A percentile compares a stretch with the other conserved stretches of the same genome.
phyloP scores from a whole-genome alignment of 768 basidiomycete genomes.

The Kwoniella bestiolae region DNA sequence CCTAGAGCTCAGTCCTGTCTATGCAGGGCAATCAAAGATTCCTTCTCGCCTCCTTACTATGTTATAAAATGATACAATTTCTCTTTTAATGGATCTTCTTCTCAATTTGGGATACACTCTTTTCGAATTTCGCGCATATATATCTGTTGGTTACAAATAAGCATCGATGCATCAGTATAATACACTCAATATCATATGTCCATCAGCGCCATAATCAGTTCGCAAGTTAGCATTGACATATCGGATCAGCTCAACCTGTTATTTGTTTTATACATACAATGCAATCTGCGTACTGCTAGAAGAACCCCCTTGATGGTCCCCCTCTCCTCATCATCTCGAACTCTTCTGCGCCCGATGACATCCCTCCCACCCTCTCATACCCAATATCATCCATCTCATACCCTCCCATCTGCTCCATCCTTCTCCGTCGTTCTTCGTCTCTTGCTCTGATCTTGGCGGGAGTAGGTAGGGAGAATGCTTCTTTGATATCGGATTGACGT shows the following conservation, averaged over 20 bases:
- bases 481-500: conserved; percentile 43
- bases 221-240: not conserved
- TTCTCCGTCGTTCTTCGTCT: conserved; percentile 30
- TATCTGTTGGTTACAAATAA: conserved; percentile 1
- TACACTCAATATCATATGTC: not conserved
- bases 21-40: not conserved
- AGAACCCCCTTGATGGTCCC: conserved; percentile 22
- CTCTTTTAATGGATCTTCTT: not conserved
- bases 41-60: not conserved
- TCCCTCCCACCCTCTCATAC: conserved; percentile 19
- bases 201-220: not conserved
- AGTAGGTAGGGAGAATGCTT: conserved; percentile 40
- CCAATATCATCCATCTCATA: conserved; percentile 40
- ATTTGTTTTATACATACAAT: not conserved
- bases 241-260: not conserved
- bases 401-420: conserved; percentile 11
- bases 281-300: not conserved
- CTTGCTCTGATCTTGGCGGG: conserved; percentile 23
- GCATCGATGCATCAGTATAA: conserved; percentile 16
- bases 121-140: not conserved
- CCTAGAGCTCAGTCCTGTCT: no score
- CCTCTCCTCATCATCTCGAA: conserved; percentile 42
- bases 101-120: conserved; percentile 3
- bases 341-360: conserved; percentile 30
- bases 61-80: not conserved